Base-by-base conservation (phyloP, 805 yeast species). In the Starmerella kuoi region DNA sequence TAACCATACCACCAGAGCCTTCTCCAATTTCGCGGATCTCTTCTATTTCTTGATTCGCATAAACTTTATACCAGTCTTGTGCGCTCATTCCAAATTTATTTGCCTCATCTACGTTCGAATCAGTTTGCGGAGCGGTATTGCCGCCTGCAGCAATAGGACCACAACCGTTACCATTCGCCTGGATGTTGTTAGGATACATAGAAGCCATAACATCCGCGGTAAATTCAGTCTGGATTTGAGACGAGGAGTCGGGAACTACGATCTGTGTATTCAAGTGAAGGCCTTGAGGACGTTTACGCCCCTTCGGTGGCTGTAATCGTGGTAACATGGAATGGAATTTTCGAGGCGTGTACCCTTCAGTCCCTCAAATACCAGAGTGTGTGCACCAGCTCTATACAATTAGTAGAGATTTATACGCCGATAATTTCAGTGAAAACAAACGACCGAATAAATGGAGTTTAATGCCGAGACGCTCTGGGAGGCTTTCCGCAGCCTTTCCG, bases 1-100 rank as follows among this genome's bases (percentile, higher is more conserved):
- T 70, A 9, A 88, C 98, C 9, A 83, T 71, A 0, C 97, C 98
- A 14, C 95, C 94, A 27, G 84, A 79, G 15, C 98, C 98, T 64
- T 91, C 97, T 17, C 98, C 98, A 19, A 88, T 61, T 23, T 74
- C 69, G 18, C 76, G 77, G 30, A 87, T 49, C 41, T 83, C 85
- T 6, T 72, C 65, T 28, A 91, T 82, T 35, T 75, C 45, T 15
- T 30, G 27, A 37, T 28, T 26, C 20, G 37, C 15, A 36, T 35
- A 46, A 25, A 49, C 50, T n/a, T 28, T 40, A 28, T 33, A 26
- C 52, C 52, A 48, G 40, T 47, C 48, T 25, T 31, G 46, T 21
- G 50, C 43, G 34, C 42, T 47, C 52, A 48, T 48, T 3, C 35
- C 40, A 15, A 21, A n/a, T 28, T n/a, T 26, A 25, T 11, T 9